Evolutionary conservation across 768 basidiomycete species (phyloP), one percentile per base, ranked within the genome.

Genomic region (Mycena metata): DNA sequence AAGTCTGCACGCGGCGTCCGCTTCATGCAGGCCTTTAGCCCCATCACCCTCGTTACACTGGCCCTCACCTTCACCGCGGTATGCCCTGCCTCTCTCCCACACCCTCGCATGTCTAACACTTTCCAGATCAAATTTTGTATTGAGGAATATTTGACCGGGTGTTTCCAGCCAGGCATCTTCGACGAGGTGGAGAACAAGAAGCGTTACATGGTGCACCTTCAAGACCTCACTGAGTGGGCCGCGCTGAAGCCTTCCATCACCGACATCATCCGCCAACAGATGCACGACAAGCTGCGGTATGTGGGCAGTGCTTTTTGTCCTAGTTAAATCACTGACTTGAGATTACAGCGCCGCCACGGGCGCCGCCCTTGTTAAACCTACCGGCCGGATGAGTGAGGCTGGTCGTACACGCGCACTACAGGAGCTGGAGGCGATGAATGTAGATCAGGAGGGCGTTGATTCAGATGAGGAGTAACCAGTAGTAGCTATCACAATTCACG

Each of bases 61-160:
- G 71, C 73, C 19, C 59, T 74, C 21, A 36, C 72, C 5, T 60
- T 72, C 12, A 66, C 71, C n/a, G 60, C 60, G 50, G 73, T 74
- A 60, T 45, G 55, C n/a, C n/a, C n/a, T 60, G 17, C 17, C 51
- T 2, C 39, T 3, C 30, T 49, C 23, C 26, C 19, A 43, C 19
- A 3, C 23, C 45, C 13, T 39, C 39, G 24, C 23, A 7, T 57
- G 2, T 8, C 33, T 33, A 19, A 45, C 9, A 1, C 2, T 30
- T 33, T 33, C 11, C 21, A 72, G 71, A 62, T 68, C 45, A 66
- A 69, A 36, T 69, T 64, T 43, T 46, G 60, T 47, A 66, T 73
- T 26, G 65, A 71, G 10, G 54, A 57, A 36, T 71, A 60, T n/a
- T 24, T n/a, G 16, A 71, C 59, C 19, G 72, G 70, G 16, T 49